Evolutionary conservation across 2,329 filamentous ascomycete genomes (phyloP).

Genomic region (Fusarium newnesense): DNA sequence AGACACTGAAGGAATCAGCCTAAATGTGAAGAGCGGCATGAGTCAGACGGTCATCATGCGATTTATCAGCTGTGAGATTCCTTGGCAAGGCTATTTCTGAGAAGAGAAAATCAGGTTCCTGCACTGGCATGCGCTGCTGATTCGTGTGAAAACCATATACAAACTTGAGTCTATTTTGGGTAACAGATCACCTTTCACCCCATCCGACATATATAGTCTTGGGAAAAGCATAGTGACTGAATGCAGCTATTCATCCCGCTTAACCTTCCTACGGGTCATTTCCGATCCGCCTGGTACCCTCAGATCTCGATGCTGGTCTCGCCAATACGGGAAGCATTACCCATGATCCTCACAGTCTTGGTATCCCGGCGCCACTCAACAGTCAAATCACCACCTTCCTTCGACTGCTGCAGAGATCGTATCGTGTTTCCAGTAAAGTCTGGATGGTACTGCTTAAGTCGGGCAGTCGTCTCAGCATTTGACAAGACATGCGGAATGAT

Average conservation of each 20-base stretch:
- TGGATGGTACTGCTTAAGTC: not conserved
- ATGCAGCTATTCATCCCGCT: not conserved
- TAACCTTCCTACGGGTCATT: accelerated
- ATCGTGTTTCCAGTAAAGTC: not conserved
- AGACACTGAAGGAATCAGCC: not conserved
- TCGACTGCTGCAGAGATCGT: not conserved
- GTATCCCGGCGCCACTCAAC: conserved; percentile 1
- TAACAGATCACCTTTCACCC: accelerated
- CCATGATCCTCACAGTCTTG: conserved; percentile 9
- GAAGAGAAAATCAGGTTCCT: accelerated
- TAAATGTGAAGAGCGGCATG: not conserved
- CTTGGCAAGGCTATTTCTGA: accelerated
- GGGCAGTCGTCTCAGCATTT: accelerated
- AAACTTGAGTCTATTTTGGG: not conserved
- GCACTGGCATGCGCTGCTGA: accelerated
- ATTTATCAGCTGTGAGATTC: not conserved
- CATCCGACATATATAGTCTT: not conserved
- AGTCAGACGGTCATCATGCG: not conserved
- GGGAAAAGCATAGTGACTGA: too few relatives aligned
- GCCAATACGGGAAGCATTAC: not conserved
- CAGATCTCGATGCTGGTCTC: not conserved
- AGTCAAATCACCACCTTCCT: conserved; percentile 3
- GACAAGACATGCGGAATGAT: conserved; percentile 1
- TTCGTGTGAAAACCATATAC: accelerated
- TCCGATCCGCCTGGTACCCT: accelerated